Conservation (phyloP, 83 land plant species). For the Picea abies region DNA sequence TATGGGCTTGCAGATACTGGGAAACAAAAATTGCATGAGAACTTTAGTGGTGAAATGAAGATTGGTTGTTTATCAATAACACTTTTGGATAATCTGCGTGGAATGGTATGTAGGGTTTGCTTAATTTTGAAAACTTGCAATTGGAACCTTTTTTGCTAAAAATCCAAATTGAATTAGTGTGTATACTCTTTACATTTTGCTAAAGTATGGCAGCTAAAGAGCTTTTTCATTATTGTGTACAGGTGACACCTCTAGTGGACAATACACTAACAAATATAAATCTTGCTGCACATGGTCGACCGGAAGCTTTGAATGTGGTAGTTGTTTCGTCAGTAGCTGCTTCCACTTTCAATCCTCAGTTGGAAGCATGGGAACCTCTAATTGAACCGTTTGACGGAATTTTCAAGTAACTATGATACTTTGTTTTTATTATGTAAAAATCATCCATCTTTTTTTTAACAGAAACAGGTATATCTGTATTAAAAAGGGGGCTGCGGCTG, state of each 20-base stretch:
- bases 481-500: too few species aligned
- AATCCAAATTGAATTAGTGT: background rate
- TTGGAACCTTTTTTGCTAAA: background rate
- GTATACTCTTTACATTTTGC: background rate
- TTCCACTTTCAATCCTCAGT: conserved; percentile 87
- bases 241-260: conserved; percentile 95
- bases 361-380: conserved; percentile 98
- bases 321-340: conserved; percentile 88
- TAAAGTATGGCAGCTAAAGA: background rate
- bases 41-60: conserved; percentile 84
- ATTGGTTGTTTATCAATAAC: conserved; percentile 74
- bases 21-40: conserved; percentile 71
- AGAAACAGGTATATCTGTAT: too few species aligned
- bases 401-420: conserved; percentile 68
- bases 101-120: conserved; percentile 56
- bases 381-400: conserved; percentile 99
- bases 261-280: conserved; percentile 81
- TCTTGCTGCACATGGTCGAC: conserved; percentile 93
- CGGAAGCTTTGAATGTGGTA: conserved; percentile 90
- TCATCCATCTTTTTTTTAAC: background rate
- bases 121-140: background rate
- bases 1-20: conserved; percentile 75
- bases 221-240: conserved; percentile 13
- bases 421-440: background rate
- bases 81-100: conserved; percentile 75